Evolutionary conservation across 306 rosid species (phyloP).

Genomic region (Sicyos edulis): DNA sequence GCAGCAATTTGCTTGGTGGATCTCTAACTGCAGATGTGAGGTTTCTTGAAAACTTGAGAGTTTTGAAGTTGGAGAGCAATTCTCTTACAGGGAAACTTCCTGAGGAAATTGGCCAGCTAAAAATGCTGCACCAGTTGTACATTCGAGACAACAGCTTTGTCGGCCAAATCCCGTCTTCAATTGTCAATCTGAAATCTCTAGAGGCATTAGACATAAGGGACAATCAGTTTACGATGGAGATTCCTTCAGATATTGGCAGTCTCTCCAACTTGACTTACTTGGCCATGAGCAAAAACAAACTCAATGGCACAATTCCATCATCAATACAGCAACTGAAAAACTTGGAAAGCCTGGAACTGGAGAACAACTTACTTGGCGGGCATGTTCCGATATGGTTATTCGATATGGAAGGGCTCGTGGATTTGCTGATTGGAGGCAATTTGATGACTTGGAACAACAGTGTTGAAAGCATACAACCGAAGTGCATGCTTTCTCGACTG

Average conservation of each 20-base stretch:
- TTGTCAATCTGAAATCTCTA: slow-evolving; percentile 7
- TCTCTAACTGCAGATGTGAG: slow-evolving; percentile 17
- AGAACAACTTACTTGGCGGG: slow-evolving; percentile 21
- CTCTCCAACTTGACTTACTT: slow-evolving; percentile 28
- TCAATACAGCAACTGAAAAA: slow-evolving; percentile 20
- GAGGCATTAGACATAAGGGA: slow-evolving; percentile 23
- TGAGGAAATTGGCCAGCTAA: slow-evolving; percentile 19
- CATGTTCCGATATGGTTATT: slow-evolving; percentile 26
- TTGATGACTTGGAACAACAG: slow-evolving; percentile 27
- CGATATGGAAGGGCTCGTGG: slow-evolving; percentile 21
- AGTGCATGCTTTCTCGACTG: slow-evolving; percentile 23
- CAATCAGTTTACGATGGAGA: slow-evolving; percentile 20
- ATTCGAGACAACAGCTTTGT: slow-evolving; percentile 10
- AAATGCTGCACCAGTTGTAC: slow-evolving; percentile 20
- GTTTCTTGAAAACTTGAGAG: slow-evolving; percentile 15
- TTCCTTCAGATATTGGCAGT: slow-evolving; percentile 23
- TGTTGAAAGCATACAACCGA: slow-evolving; percentile 8
- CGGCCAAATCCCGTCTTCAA: slow-evolving; percentile 18
- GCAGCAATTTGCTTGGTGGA: slow-evolving; percentile 19
- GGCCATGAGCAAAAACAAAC: slow-evolving; percentile 21
- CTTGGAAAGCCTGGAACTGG: slow-evolving; percentile 17
- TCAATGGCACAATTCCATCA: slow-evolving; percentile 29
- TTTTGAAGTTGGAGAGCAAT: slow-evolving; percentile 25
- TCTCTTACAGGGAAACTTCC: slow-evolving; percentile 18
- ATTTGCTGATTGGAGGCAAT: slow-evolving; percentile 24